These are phyloP conservation scores for Saccharata proteae DNA, from an alignment of 2,329 filamentous ascomycete genomes.

Conservation along the genomic window DNA sequence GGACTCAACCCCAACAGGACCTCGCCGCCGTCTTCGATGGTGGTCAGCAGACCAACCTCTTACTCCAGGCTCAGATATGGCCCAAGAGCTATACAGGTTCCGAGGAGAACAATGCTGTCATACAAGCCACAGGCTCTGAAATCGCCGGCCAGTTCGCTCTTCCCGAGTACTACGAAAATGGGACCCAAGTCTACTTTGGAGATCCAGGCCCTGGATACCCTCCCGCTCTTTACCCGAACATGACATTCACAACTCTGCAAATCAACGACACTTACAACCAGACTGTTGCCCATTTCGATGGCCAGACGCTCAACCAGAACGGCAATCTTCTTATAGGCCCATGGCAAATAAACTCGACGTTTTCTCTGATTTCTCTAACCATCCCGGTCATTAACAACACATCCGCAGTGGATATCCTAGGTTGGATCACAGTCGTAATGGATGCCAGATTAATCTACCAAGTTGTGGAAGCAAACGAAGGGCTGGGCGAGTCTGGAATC, in stretches of 20 bases:
- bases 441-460: conserved; percentile 52
- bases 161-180: conserved; percentile 29
- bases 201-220: conserved; percentile 55
- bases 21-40: conserved; percentile 58
- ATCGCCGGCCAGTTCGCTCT: conserved; percentile 41
- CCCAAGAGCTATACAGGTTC: conserved; percentile 51
- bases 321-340: conserved; percentile 65
- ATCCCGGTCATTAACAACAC: conserved; percentile 63
- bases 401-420: conserved; percentile 52
- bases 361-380: conserved; percentile 69
- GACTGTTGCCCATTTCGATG: conserved; percentile 30
- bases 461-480: conserved; percentile 53
- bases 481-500: conserved; percentile 56
- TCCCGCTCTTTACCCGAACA: conserved; percentile 61
- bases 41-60: conserved; percentile 32
- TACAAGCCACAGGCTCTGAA: conserved; percentile 50
- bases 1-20: conserved; percentile 49
- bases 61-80: conserved; percentile 64
- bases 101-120: conserved; percentile 36
- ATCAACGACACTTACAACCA: conserved; percentile 22
- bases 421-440: conserved; percentile 73
- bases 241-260: conserved; percentile 45
- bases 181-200: conserved; percentile 41
- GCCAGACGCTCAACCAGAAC: conserved; percentile 30
- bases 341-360: conserved; percentile 56